Conservation (phyloP, 2,329 filamentous ascomycete species). For the Fusarium verticillioides region DNA sequence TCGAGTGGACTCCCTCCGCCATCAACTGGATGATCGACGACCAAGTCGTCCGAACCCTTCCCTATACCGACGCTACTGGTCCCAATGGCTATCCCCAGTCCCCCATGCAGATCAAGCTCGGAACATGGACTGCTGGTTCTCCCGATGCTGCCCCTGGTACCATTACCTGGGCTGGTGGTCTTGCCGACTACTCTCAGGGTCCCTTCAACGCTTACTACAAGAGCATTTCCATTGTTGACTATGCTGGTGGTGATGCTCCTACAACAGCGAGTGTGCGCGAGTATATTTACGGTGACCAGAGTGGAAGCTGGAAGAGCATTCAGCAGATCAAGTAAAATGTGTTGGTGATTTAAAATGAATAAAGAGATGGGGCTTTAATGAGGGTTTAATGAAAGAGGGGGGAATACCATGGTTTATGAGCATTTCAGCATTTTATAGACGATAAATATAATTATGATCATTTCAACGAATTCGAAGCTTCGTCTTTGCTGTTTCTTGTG, state of each 20-base stretch:
- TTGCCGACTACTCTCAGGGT: conserved; percentile 56
- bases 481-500: background rate
- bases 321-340: conserved; percentile 32
- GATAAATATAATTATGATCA: conserved; percentile 1
- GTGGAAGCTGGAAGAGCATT: conserved; percentile 58
- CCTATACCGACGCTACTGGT: conserved; percentile 62
- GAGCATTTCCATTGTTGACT: conserved; percentile 57
- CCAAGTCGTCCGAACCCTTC: conserved; percentile 68
- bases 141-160: conserved; percentile 73
- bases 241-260: conserved; percentile 52
- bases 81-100: conserved; percentile 63
- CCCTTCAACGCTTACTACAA: conserved; percentile 59
- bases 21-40: conserved; percentile 75
- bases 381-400: conserved; percentile 23
- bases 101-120: conserved; percentile 76
- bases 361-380: background rate
- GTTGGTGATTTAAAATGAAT: conserved; percentile 3
- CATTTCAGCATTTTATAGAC: conserved; percentile 7
- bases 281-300: conserved; percentile 56
- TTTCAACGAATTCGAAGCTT: background rate
- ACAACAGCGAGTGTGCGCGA: conserved; percentile 50
- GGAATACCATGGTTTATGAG: conserved; percentile 4
- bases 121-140: conserved; percentile 72
- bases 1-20: conserved; percentile 74
- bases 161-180: conserved; percentile 74